Conservation (phyloP, 768 basidiomycete species). For the Arthromyces matolae region DNA sequence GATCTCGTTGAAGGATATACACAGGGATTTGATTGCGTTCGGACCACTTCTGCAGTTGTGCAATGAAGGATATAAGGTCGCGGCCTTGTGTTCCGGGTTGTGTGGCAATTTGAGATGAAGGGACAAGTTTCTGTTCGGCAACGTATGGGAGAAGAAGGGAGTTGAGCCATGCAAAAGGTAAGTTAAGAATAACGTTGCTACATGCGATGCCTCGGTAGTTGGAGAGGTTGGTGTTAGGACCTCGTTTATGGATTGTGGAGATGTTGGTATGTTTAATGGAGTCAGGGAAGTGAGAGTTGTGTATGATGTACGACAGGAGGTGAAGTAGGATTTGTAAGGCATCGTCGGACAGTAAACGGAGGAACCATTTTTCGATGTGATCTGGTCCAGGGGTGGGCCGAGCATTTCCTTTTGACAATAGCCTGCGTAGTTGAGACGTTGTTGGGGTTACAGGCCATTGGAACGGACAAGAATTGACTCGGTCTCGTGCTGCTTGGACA, state of each 20-base stretch:
- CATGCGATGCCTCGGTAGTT: slow-evolving; percentile 24
- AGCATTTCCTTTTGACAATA: slow-evolving; percentile 10
- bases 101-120: slow-evolving; percentile 23
- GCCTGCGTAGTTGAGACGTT: slow-evolving; percentile 7
- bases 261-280: slow-evolving; percentile 21
- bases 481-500: not conserved
- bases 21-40: slow-evolving; percentile 16
- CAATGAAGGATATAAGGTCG: slow-evolving; percentile 21
- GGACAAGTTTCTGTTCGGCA: slow-evolving; percentile 18
- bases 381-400: slow-evolving; percentile 5
- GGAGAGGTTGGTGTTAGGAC: slow-evolving; percentile 17
- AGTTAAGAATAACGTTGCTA: slow-evolving; percentile 23
- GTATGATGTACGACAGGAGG: not conserved
- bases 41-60: slow-evolving; percentile 21
- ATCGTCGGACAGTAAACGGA: slow-evolving; percentile 5
- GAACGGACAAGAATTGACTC: not conserved
- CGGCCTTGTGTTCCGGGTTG: slow-evolving; percentile 25
- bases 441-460: not conserved
- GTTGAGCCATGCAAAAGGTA: slow-evolving; percentile 28
- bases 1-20: slow-evolving; percentile 18
- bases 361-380: slow-evolving; percentile 14
- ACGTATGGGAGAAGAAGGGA: slow-evolving; percentile 19
- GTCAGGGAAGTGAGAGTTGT: not conserved
- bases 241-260: slow-evolving; percentile 27
- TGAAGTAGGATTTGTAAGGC: slow-evolving; percentile 3